Conservation (phyloP, 306 rosid species). For the Styphnolobium japonicum region DNA sequence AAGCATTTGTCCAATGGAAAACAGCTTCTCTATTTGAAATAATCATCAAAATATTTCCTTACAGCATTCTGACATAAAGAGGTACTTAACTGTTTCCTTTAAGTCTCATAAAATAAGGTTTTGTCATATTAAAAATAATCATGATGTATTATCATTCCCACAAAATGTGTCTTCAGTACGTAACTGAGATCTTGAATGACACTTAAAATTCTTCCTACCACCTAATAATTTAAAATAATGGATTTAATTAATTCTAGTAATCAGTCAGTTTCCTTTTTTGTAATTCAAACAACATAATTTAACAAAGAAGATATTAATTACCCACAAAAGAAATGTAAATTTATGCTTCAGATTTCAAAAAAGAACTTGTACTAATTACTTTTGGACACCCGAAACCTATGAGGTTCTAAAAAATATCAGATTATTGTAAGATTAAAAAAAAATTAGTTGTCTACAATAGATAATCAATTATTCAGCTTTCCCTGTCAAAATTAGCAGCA, state of each 20-base stretch:
- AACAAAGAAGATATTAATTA: not conserved
- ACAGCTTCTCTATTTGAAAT: not conserved
- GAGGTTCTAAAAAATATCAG: not conserved
- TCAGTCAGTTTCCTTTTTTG: not conserved
- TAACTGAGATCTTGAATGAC: not conserved
- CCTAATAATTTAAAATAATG: constrained; percentile 12
- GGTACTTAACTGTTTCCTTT: not conserved
- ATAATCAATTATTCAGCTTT: constrained; percentile 16
- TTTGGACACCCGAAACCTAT: not conserved
- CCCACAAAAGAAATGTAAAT: constrained; percentile 8
- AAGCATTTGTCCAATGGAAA: constrained; percentile 2
- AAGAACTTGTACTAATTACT: not conserved
- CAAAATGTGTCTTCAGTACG: not conserved
- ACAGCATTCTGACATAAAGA: not conserved
- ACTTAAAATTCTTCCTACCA: constrained; percentile 14
- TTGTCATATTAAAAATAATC: not conserved
- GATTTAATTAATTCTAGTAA: not conserved
- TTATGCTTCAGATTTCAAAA: not conserved
- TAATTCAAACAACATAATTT: constrained; percentile 7
- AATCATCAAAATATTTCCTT: constrained; percentile 4
- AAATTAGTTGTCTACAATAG: not conserved
- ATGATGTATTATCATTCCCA: not conserved
- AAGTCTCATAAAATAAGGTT: not conserved
- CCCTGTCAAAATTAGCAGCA: constrained; percentile 19
- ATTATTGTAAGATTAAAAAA: constrained; percentile 16